Percentiles rank a stretch among this genome's conserved stretches.
Evolutionary conservation across 192 early-diverging fungal genomes (phyloP).

Genomic region (Podila epigama): DNA sequence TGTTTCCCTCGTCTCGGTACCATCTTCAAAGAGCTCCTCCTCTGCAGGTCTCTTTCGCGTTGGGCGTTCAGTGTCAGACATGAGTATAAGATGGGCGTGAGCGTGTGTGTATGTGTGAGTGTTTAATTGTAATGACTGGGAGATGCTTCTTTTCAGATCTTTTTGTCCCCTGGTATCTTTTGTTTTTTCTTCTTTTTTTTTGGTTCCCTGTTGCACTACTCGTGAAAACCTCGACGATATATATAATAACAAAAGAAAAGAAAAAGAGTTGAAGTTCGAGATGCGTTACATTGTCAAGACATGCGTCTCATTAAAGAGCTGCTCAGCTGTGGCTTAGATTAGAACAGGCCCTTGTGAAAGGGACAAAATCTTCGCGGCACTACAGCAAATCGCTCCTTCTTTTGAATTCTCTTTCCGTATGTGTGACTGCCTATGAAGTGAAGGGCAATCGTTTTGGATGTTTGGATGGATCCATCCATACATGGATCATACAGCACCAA

Average conservation of each 20-base stretch:
- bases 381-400: slow-evolving; percentile 25
- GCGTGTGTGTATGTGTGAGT: not conserved
- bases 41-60: slow-evolving; percentile 47
- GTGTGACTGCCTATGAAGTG: slow-evolving; percentile 10
- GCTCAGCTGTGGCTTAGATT: slow-evolving; percentile 9
- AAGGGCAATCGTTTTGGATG: not conserved
- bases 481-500: slow-evolving; percentile 1
- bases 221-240: too few relatives aligned
- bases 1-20: slow-evolving; percentile 22
- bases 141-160: not conserved
- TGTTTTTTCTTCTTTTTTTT: too few relatives aligned
- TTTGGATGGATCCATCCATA: slow-evolving; percentile 15
- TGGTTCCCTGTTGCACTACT: too few relatives aligned
- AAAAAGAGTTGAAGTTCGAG: too few relatives aligned
- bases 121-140: not conserved
- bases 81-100: not conserved
- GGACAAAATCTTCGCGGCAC: not conserved
- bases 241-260: too few relatives aligned
- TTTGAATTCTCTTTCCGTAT: slow-evolving; percentile 51
- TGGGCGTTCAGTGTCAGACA: slow-evolving; percentile 24
- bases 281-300: too few relatives aligned
- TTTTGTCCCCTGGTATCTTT: too few relatives aligned
- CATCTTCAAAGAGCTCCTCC: slow-evolving; percentile 63
- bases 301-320: too few relatives aligned
- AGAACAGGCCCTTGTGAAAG: not conserved